Base-by-base conservation (phyloP, 2,329 filamentous ascomycete genomes). In the Xylaria digitata region DNA sequence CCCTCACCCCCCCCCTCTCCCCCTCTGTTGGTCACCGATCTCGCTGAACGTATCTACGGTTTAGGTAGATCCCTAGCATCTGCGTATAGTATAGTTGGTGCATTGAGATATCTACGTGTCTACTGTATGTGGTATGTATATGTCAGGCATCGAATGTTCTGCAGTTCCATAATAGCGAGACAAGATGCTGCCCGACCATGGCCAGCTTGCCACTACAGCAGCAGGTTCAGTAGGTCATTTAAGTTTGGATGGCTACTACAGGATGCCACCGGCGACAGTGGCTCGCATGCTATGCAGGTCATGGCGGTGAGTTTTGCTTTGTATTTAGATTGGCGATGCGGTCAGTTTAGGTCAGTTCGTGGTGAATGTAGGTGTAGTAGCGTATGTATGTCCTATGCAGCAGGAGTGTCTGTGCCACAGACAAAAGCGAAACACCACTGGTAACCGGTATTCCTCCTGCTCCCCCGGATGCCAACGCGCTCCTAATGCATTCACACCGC, bases 281-380 rank as follows among this genome's bases (percentile, higher is more conserved):
- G 46, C 61, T 40, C 52, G 63, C 55, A 61, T 60, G 62, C 49
- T 43, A 67, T 61, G 67, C 63, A 67, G 6, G 54, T 64, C 64
- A 69, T 67, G 64, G 67, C 67, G 67, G 67, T 69, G 67, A 69
- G 67, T 64, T 69, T 69, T 45, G 60, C 48, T 50, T 50, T 50
- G 34, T 63, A 26, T 50, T 50, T 32, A n/a, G 26, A 63, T 60
- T 45, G 42, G 26, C 49, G 21, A 34, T 52, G 45, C 52, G 61
- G 55, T 62, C 48, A 66, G 58, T 40, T 48, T 43, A 53, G 57
- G 63, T 45, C 52, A 46, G 42, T 46, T 65, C 54, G 53, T 59
- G 61, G 60, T 67, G 60, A 60, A 61, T 58, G 32, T 34, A 48
- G 49, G 56, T 55, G 37, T 49, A 30, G 19, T 26, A 26, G 26